Base-by-base conservation (phyloP, 176 grass and related monocot species). In the Carex pumila region DNA sequence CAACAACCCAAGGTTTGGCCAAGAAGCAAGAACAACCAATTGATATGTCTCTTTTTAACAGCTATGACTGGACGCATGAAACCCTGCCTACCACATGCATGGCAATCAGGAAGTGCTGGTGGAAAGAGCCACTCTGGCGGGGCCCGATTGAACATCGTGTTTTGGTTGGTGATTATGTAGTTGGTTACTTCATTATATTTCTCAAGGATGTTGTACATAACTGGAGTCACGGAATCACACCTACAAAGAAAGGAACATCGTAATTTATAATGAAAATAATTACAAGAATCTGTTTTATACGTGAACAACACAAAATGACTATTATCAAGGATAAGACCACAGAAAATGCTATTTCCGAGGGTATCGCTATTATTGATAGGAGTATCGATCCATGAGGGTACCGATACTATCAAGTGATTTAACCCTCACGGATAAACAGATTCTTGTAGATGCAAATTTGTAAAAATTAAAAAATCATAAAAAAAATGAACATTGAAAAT, bases 21-120 rank as follows among this genome's bases (percentile, higher is more conserved):
- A 0, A 97, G 87, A 6, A 97, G 50, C 60, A 97, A 80, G 88
- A 97, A 93, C 3, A 97, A 9, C 91, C 91, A 97, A 80, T 97
- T 97, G 86, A 93, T 93, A 14, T 85, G 21, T 13, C 15, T 19
- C 84, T 93, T 93, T 0, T 93, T 88, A 10, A 74, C 59, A 10
- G 89, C 77, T 84, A 97, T 85, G 70, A 81, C 88, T 0, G 89
- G 94, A 49, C 79, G 61, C 84, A 93, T 18, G 71, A 22, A 80
- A 9, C 39, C 13, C 1, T 12, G 0, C 59, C 70, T 15, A 10
- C 76, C 65, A 52, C 94, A 97, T 6, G 22, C 75, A 3, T 0
- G 80, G 89, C 94, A 93, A 47, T 84, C 77, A 1, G 76, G 86
- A 2, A 91, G 10, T 50, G 81, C 10, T 12, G 2, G 1, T 3